Base-by-base conservation (phyloP, 805 yeast genomes). In the Wickerhamiella azyma region DNA sequence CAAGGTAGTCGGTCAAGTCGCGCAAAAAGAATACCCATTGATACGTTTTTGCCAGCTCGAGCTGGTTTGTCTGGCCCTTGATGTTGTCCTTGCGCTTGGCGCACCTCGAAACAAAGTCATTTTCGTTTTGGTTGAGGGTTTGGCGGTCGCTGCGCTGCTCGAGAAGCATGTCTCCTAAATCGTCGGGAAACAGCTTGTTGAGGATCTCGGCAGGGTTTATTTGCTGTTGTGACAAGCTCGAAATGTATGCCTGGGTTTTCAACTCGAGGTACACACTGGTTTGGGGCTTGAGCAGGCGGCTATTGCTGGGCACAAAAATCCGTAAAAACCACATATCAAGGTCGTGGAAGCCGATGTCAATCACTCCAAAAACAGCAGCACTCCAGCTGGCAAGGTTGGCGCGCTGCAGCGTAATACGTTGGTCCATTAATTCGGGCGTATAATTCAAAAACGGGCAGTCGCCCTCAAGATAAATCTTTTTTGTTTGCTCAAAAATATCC, bases 211-310 rank as follows among this genome's bases (percentile, higher is more conserved):
- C 72, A 50, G 75, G 72, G 1, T 81, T 66, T 52, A 81, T 67
- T 45, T 76, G 75, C 9, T 71, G 71, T 39, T 61, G 62, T 10
- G 81, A 84, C 49, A 88, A 62, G 0, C 94, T 95, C 1, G 96
- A 80, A 17, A 92, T 86, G 58, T 77, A 92, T 0, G 96, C 95
- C 62, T 92, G 98, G 0, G 98, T 92, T 60, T 92, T 92, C 59
- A 92, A 70, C 54, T 92, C 96, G 35, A 92, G 67, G 54, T 72
- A 85, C 43, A 92, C 64, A 10, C 75, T 76, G 0, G 92, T 86
- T 54, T 85, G 96, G 9, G 82, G 75, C 59, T 86, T 86, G 48
- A 85, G 66, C 37, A 92, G 66, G 54, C 79, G 75, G 4, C 85
- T 69, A 21, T 54, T 54, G 13, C 63, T 77, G 0, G 95, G 94